Percentiles rank a stretch among this genome's conserved stretches.
phyloP scores from a whole-genome alignment of 257 asterid species.

The Nicotiana noctiflora region DNA sequence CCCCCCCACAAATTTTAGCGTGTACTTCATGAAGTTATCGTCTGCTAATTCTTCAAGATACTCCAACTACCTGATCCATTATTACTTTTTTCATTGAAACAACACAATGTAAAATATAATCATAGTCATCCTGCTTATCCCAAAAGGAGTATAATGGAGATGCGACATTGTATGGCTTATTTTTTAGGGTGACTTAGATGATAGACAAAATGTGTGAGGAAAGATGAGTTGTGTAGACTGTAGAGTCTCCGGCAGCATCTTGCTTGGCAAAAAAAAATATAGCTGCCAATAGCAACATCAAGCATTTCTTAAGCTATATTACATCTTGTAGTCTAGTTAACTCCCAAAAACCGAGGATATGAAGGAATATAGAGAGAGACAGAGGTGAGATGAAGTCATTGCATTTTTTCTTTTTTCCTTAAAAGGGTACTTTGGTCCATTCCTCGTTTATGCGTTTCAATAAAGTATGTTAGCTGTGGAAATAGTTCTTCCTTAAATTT shows the following conservation, averaged over 20 bases:
- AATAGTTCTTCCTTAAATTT: background rate
- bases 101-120: background rate
- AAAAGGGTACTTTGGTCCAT: background rate
- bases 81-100: background rate
- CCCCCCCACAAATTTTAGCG: background rate
- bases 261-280: background rate
- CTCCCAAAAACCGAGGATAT: background rate
- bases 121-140: background rate
- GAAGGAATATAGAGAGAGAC: background rate
- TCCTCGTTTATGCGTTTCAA: background rate
- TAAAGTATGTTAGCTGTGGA: conserved; percentile 2
- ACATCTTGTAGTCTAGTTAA: background rate
- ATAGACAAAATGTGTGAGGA: background rate
- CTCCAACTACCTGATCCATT: background rate
- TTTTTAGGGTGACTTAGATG: background rate
- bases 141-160: background rate
- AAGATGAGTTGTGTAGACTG: background rate
- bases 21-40: background rate
- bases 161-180: background rate
- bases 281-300: background rate
- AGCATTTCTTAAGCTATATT: background rate
- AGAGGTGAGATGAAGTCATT: background rate
- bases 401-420: background rate
- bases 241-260: background rate
- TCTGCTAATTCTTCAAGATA: background rate